Conservation (phyloP, 2,329 filamentous ascomycete genomes). For the Diplodia corticola region DNA sequence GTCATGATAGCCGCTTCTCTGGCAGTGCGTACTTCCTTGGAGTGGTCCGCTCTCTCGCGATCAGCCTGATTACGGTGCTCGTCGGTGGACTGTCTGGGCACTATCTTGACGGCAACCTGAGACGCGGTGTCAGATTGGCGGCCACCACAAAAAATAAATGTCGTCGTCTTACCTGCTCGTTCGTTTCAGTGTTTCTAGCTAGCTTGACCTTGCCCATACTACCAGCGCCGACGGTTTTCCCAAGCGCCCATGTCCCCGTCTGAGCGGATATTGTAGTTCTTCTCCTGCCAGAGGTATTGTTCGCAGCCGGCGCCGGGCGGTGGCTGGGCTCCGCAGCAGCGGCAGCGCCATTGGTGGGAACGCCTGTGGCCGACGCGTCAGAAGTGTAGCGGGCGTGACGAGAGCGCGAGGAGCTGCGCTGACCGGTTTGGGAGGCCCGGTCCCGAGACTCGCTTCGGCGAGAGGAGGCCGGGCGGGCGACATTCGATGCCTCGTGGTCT, state of each 20-base stretch:
- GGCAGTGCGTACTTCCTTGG: conserved; percentile 92
- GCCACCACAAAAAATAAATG: background rate
- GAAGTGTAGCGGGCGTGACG: conserved; percentile 49
- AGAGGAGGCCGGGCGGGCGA: conserved; percentile 57
- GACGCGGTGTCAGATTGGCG: conserved; percentile 23
- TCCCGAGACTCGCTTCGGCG: conserved; percentile 67
- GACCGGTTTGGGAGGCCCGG: conserved; percentile 47
- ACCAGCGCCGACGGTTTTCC: conserved; percentile 94
- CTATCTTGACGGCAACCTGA: conserved; percentile 95
- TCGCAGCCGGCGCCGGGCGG: conserved; percentile 8
- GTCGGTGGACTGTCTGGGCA: conserved; percentile 85
- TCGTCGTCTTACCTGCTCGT: conserved; percentile 72
- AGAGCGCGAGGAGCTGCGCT: conserved; percentile 27
- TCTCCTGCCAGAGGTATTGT: conserved; percentile 38
- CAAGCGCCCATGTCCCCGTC: conserved; percentile 87
- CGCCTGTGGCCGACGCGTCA: conserved; percentile 42
- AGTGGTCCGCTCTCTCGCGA: conserved; percentile 88
- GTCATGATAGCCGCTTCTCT: conserved; percentile 96
- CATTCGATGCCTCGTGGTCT: conserved; percentile 72
- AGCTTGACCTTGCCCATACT: conserved; percentile 99
- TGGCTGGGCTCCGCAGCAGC: conserved; percentile 32
- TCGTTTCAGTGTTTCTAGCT: conserved; percentile 83
- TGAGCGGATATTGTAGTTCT: conserved; percentile 83
- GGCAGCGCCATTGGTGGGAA: conserved; percentile 40
- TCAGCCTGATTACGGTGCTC: conserved; percentile 72